These are phyloP conservation scores for Schwanniomyces sp. DNA, from an alignment of 805 yeast species.

Conservation along the genomic window DNA sequence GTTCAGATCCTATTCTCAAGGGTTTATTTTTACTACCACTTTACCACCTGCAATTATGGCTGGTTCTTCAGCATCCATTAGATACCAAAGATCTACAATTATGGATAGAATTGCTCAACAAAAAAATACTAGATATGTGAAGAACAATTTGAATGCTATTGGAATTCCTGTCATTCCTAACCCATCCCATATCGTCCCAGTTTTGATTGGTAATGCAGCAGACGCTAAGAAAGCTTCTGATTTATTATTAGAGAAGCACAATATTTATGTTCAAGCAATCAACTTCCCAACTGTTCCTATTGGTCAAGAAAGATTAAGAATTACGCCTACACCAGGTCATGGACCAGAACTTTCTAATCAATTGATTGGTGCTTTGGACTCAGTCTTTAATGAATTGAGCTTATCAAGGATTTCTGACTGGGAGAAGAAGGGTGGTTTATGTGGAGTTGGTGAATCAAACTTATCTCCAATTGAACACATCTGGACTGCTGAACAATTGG, in stretches of 20 bases:
- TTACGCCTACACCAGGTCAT: constrained; percentile 99
- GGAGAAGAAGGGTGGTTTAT: constrained; percentile 79
- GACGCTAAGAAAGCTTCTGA: constrained; percentile 92
- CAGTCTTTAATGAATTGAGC: constrained; percentile 71
- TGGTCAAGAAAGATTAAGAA: constrained; percentile 93
- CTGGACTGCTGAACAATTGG: constrained; percentile 85
- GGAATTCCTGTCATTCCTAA: constrained; percentile 97
- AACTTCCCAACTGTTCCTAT: constrained; percentile 97
- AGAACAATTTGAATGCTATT: constrained; percentile 59
- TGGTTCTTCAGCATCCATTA: constrained; percentile 85
- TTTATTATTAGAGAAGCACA: constrained; percentile 75
- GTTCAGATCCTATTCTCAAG: constrained; percentile 95
- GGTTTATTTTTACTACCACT: constrained; percentile 94
- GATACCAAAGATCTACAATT: constrained; percentile 76
- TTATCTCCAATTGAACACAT: constrained; percentile 55
- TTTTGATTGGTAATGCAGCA: constrained; percentile 90
- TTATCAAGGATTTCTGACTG: constrained; percentile 78
- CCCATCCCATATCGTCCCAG: constrained; percentile 96
- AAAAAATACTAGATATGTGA: constrained; percentile 80
- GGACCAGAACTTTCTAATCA: constrained; percentile 71
- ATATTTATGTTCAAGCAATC: constrained; percentile 95
- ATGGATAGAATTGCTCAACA: constrained; percentile 84
- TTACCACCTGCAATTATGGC: constrained; percentile 98
- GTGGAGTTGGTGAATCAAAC: constrained; percentile 75
- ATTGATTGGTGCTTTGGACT: constrained; percentile 75